Conservation (phyloP, 345 rosid genomes). For the Clarkia xantiana region DNA sequence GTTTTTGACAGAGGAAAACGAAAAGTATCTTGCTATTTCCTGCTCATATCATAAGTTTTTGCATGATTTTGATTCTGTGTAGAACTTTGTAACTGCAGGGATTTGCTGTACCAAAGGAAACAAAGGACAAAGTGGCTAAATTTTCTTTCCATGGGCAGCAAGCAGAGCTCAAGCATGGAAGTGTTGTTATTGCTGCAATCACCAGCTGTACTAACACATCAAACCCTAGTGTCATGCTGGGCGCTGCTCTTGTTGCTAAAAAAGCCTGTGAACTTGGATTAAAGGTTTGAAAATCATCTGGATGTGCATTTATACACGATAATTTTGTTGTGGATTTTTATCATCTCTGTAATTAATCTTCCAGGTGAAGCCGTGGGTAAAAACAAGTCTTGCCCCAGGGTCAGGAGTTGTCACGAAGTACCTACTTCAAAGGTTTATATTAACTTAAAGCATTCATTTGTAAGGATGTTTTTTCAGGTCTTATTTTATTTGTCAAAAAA, state of each 20-base stretch:
- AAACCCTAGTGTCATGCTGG: slow-evolving; percentile 98
- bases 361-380: slow-evolving; percentile 96
- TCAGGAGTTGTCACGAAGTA: slow-evolving; percentile 98
- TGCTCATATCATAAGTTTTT: too few relatives aligned
- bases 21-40: too few relatives aligned
- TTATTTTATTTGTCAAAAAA: neutral
- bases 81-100: slow-evolving; percentile 30
- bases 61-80: too few relatives aligned
- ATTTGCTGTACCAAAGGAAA: slow-evolving; percentile 83
- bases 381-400: slow-evolving; percentile 99
- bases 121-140: slow-evolving; percentile 53
- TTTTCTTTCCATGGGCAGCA: slow-evolving; percentile 78
- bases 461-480: neutral
- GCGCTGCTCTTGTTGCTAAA: slow-evolving; percentile 96
- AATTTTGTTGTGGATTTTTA: too few relatives aligned
- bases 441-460: neutral
- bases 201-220: slow-evolving; percentile 98
- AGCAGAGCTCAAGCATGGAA: slow-evolving; percentile 92
- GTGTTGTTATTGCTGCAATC: slow-evolving; percentile 98
- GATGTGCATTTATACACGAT: neutral
- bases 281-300: slow-evolving; percentile 33
- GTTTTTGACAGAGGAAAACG: too few relatives aligned
- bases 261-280: slow-evolving; percentile 92
- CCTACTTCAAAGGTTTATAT: slow-evolving; percentile 48
- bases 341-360: slow-evolving; percentile 7